phyloP scores from a whole-genome alignment of 352 stramenopile genomes.

The Pythium coloratum region DNA sequence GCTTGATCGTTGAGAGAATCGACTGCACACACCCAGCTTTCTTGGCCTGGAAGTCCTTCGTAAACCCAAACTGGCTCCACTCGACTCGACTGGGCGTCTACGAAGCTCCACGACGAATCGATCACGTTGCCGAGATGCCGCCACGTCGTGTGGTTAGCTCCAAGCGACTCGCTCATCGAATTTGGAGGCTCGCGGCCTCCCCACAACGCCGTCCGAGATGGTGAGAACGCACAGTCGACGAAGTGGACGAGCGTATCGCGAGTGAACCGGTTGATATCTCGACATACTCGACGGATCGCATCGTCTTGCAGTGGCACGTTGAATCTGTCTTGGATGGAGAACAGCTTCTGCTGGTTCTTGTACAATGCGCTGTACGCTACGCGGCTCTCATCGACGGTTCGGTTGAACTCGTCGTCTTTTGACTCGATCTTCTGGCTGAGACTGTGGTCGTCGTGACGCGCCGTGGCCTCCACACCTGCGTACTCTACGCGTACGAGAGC shows the following conservation, averaged over 20 bases:
- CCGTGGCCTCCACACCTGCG: background rate
- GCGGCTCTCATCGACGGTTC: slow-evolving; percentile 5
- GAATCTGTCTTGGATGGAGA: background rate
- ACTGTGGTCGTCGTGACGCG: background rate
- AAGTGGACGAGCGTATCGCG: slow-evolving; percentile 28
- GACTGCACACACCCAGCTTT: slow-evolving; percentile 22
- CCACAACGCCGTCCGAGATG: background rate
- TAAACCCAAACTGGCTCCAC: background rate
- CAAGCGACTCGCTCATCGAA: background rate
- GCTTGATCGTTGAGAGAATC: background rate
- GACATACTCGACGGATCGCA: slow-evolving; percentile 15
- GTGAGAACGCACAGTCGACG: slow-evolving; percentile 43
- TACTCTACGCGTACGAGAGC: slow-evolving; percentile 56
- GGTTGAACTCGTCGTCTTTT: background rate
- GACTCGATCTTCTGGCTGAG: background rate
- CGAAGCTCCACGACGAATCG: slow-evolving; percentile 22
- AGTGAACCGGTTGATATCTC: slow-evolving; percentile 46
- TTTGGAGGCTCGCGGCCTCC: background rate
- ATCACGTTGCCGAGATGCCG: slow-evolving; percentile 15
- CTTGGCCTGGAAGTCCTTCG: slow-evolving; percentile 9
- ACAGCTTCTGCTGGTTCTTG: background rate
- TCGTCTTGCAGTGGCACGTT: background rate
- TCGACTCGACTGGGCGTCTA: background rate
- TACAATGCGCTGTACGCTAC: background rate
- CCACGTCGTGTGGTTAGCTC: slow-evolving; percentile 6